Conservation (phyloP, 345 rosid species). For the Pistacia integerrima region DNA sequence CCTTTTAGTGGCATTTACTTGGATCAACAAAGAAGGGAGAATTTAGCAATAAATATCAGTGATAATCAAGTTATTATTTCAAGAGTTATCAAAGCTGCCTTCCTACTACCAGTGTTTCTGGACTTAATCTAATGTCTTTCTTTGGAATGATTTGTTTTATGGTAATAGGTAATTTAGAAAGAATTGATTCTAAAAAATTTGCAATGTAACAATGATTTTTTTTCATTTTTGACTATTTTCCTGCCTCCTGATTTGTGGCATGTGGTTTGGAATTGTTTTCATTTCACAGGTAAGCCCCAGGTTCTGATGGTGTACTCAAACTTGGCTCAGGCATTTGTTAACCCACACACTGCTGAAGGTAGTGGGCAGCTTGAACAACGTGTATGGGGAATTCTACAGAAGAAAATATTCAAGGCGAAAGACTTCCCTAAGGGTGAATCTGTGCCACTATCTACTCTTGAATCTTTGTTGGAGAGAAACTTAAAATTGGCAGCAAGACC, state of each 20-base stretch:
- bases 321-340: constrained; percentile 78
- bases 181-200: not conserved
- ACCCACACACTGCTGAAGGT: constrained; percentile 72
- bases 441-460: constrained; percentile 51
- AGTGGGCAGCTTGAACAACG: constrained; percentile 89
- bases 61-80: too few relatives aligned
- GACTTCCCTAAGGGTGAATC: constrained; percentile 67
- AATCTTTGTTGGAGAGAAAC: constrained; percentile 71
- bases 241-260: constrained; percentile 5
- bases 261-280: constrained; percentile 15
- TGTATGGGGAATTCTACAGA: constrained; percentile 87
- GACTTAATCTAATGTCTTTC: too few relatives aligned
- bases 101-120: too few relatives aligned
- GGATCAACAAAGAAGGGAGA: not conserved
- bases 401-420: constrained; percentile 84
- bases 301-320: constrained; percentile 80
- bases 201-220: not conserved
- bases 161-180: not conserved
- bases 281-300: constrained; percentile 65
- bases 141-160: too few relatives aligned
- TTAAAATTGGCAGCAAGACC: constrained; percentile 86
- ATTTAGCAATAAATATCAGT: too few relatives aligned
- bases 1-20: not conserved
- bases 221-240: not conserved
- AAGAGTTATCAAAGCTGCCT: not conserved